Evolutionary conservation across 2,329 filamentous ascomycete genomes (phyloP), one percentile per base, ranked within the genome.

Genomic region (Penicillium sp.): DNA sequence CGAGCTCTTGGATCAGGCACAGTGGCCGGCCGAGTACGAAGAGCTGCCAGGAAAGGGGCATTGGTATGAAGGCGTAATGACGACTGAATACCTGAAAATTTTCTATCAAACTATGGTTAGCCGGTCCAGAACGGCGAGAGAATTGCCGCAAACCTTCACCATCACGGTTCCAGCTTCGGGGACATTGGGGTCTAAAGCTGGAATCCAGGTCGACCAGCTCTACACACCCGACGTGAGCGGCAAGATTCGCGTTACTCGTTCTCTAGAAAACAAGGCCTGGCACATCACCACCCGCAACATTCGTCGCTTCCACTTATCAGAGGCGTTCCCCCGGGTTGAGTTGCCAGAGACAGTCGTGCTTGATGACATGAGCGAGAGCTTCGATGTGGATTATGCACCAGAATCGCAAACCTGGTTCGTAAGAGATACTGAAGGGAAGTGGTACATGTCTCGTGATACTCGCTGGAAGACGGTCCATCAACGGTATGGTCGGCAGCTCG

Each of bases 1-100:
- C 48, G 79, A 83, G 60, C 74, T 84, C 45, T 71, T 84, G 13
- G 74, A 74, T 25, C 76, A 83, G 64, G 71, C 73, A 52, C 77
- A 75, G 6, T 75, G 73, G 48, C 69, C 76, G 5, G 80, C 80
- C 13, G 71, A 73, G 7, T 87, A 85, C 67, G 69, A 78, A 46
- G 85, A 87, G 68, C 70, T 87, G 28, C 69, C 75, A 10, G 79
- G 75, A 16, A 75, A 78, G 55, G 79, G 77, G 8, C 84, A 87
- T 68, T 86, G 80, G 77, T 86, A 81, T 72, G 80, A 85, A 43
- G 83, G 80, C 2, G 75, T 85, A 7, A 83, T 86, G 80, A 84
- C 83, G 4, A 85, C 84, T 2, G 63, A 74, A 16, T 70, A 76
- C 28, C 71, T 87, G 33, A 70, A 77, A 16, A 66, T 76, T 3